Conservation (phyloP, 192 early-diverging fungal species). For the Coemansia sp. region DNA sequence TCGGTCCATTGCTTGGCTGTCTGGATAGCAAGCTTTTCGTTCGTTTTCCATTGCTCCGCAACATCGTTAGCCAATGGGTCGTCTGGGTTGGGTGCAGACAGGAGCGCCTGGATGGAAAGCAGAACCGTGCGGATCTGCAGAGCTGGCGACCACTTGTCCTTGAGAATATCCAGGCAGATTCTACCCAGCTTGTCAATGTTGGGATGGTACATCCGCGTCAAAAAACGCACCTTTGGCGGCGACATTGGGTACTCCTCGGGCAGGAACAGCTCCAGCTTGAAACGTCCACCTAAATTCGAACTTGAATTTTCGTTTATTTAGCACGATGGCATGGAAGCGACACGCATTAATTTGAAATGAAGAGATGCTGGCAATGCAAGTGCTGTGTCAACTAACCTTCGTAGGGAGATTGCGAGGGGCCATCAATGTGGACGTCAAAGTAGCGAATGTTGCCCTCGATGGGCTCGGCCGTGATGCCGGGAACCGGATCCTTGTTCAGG, state of each 20-base stretch:
- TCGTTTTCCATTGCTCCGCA: constrained; percentile 98
- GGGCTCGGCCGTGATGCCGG: constrained; percentile 84
- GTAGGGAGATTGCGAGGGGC: constrained; percentile 91
- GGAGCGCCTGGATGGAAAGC: constrained; percentile 92
- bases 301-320: background rate
- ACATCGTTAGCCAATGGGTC: constrained; percentile 98
- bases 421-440: constrained; percentile 92
- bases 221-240: constrained; percentile 95
- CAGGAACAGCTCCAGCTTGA: constrained; percentile 93
- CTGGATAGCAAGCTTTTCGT: constrained; percentile 87
- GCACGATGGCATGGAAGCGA: too few species aligned
- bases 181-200: constrained; percentile 99
- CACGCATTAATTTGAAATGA: too few species aligned
- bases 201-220: constrained; percentile 98
- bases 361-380: too few species aligned
- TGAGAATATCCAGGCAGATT: constrained; percentile 97
- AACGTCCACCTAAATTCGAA: constrained; percentile 68
- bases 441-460: constrained; percentile 96
- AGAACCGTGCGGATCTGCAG: constrained; percentile 97
- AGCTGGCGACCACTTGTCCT: constrained; percentile 99
- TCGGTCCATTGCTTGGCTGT: constrained; percentile 57
- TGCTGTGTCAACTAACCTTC: too few species aligned
- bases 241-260: constrained; percentile 99
- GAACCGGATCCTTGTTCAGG: constrained; percentile 88
- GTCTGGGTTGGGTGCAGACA: constrained; percentile 97